Evolutionary conservation across 129 eudicot genomes (phyloP), one percentile per base, ranked within the genome.

Genomic region (Saussurea involucrata): DNA sequence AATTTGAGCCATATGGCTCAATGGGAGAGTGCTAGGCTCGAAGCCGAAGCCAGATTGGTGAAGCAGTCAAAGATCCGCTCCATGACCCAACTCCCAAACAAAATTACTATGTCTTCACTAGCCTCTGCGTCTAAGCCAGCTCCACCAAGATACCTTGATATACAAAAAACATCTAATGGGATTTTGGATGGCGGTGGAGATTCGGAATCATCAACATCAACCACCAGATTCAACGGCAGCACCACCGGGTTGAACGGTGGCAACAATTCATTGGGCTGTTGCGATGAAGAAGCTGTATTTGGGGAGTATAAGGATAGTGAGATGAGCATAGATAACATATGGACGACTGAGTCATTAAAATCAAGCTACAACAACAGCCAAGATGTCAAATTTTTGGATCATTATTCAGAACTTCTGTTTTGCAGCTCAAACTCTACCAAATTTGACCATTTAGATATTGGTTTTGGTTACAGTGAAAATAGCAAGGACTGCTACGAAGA

Each of bases 1-100:
- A 91, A 87, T 55, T 83, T 94, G 37, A 94, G 97, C 89, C 98
- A 94, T 86, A 94, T 94, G 93, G 96, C 97, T 61, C 98, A 94
- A 24, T 91, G 97, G 98, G 98, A 94, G 79, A 94, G 97, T 42
- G 96, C 98, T 55, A 89, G 98, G 20, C 89, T 94, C 8, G 98
- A 94, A 69, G 98, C 98, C 40, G 98, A 94, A 83, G 98, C 98
- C 44, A 79, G 98, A 70, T 63, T 91, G 5, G 96, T 71, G 2
- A 68, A 91, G 6, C 92, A 94, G 68, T 89, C 98, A 10, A 91
- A 87, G 58, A 88, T 89, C 31, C 84, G 82, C 4, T 81, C 88
- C 10, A 71, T 63, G 67, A 81, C 80, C 25, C 74, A 63, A 10
- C 68, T 81, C 49, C 68, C 76, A 8, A 28, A 63, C 24, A 40